Percentiles rank a stretch among this genome's conserved stretches.
Conservation (phyloP, 1,284 basidiomycete species). For the Neonothopanus nambi region DNA sequence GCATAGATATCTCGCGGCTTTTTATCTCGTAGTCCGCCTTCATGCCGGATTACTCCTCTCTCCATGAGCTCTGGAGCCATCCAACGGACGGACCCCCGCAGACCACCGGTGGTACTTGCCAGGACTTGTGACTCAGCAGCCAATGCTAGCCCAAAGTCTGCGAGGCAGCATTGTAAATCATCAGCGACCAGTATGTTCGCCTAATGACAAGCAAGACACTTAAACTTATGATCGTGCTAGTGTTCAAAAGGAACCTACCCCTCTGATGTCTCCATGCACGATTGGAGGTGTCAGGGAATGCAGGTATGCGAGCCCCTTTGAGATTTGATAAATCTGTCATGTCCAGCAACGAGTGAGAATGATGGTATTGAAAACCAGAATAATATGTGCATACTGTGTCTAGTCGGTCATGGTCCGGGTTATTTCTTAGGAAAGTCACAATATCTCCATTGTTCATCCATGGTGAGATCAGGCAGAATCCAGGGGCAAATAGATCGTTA, state of each 20-base stretch:
- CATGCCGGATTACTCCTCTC: background rate
- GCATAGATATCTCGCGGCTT: conserved; percentile 12
- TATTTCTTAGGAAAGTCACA: conserved; percentile 4
- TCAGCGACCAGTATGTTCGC: conserved; percentile 14
- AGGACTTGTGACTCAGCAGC: conserved; percentile 5
- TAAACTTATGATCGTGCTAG: background rate
- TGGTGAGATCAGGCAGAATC: conserved; percentile 11
- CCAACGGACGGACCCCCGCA: conserved; percentile 1
- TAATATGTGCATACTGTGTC: background rate
- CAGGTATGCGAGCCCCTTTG: conserved; percentile 8
- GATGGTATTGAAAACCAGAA: background rate
- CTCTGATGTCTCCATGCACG: conserved; percentile 14
- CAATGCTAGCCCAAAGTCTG: conserved; percentile 14
- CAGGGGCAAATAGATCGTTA: conserved; percentile 5
- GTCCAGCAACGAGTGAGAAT: background rate
- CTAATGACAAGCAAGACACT: background rate
- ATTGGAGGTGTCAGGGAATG: conserved; percentile 13
- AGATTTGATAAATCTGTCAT: background rate
- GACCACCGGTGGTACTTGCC: background rate
- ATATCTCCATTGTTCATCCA: conserved; percentile 14
- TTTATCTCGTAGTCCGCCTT: background rate
- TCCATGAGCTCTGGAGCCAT: conserved; percentile 7
- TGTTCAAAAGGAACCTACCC: conserved; percentile 4
- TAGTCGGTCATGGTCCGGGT: conserved; percentile 1
- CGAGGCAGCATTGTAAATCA: conserved; percentile 12